A percentile compares a stretch with the other conserved stretches of the same genome.
Conservation (phyloP, 441 rosid species). For the Sinapis alba region DNA sequence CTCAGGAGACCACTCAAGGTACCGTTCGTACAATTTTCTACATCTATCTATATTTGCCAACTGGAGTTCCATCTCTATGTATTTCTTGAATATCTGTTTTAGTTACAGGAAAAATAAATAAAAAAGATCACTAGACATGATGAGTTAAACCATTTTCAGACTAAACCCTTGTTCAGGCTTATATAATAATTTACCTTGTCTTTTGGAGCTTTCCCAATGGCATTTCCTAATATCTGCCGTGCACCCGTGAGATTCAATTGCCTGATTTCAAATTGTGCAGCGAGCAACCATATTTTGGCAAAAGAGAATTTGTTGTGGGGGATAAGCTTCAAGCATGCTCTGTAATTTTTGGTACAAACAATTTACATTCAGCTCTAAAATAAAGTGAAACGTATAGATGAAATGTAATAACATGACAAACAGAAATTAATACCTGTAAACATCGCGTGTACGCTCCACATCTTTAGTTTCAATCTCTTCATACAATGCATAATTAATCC, state of each 20-base stretch:
- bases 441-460: conserved; percentile 10
- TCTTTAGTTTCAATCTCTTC: conserved; percentile 1
- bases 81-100: conserved; percentile 82
- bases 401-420: background rate
- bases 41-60: conserved; percentile 81
- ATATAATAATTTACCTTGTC: background rate
- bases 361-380: background rate
- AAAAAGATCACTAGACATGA: background rate
- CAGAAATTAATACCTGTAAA: background rate
- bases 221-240: conserved; percentile 6
- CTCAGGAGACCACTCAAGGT: conserved; percentile 85
- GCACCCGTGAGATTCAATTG: conserved; percentile 16
- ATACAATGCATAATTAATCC: conserved; percentile 13
- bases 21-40: conserved; percentile 75
- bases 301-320: conserved; percentile 19
- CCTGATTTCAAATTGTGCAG: conserved; percentile 16
- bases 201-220: conserved; percentile 15
- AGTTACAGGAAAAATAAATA: conserved; percentile 31
- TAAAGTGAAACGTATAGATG: background rate
- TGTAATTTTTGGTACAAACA: background rate
- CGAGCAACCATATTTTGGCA: conserved; percentile 18
- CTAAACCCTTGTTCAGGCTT: background rate
- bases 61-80: conserved; percentile 78
- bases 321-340: conserved; percentile 13
- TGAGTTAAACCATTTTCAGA: background rate